phyloP scores from a whole-genome alignment of 2,329 filamentous ascomycete genomes.

The Pyrenochaeta sp. region DNA sequence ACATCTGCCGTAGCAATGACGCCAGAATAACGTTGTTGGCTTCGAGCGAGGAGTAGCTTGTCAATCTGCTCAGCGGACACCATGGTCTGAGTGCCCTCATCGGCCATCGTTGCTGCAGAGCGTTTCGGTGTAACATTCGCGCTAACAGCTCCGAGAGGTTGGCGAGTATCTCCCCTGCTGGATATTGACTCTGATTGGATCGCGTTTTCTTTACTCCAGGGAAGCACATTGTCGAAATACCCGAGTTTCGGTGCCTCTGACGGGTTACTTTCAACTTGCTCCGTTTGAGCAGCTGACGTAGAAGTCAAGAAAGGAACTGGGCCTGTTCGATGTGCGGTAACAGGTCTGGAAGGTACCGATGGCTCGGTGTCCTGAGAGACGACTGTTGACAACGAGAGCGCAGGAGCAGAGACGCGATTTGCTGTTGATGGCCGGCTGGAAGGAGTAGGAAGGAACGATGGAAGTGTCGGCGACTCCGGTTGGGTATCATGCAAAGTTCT shows the following conservation, averaged over 20 bases:
- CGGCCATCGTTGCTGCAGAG: conserved; percentile 57
- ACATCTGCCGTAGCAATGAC: conserved; percentile 38
- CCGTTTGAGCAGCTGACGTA: conserved; percentile 22
- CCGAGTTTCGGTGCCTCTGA: conserved; percentile 44
- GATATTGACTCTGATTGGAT: conserved; percentile 5
- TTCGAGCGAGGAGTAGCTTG: conserved; percentile 69
- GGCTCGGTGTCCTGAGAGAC: conserved; percentile 39
- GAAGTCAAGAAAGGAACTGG: conserved; percentile 16
- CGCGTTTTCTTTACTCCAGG: conserved; percentile 51
- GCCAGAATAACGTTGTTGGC: conserved; percentile 30
- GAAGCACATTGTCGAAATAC: conserved; percentile 54
- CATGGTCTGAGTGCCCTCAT: conserved; percentile 82
- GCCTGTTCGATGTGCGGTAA: conserved; percentile 36
- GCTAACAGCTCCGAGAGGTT: conserved; percentile 33
- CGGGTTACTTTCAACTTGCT: conserved; percentile 15
- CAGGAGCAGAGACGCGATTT: conserved; percentile 21
- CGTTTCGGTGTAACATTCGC: conserved; percentile 33
- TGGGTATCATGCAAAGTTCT: conserved; percentile 39
- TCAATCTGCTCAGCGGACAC: conserved; percentile 86
- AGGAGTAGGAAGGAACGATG: conserved; percentile 41
- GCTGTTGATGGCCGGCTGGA: conserved; percentile 39
- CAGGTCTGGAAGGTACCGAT: conserved; percentile 34
- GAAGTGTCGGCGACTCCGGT: conserved; percentile 45
- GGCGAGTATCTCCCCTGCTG: conserved; percentile 22
- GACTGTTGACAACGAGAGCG: conserved; percentile 37